Evolutionary conservation across 331 rosid genomes (phyloP), one percentile per base, ranked within the genome.

Genomic region (Ulmus americana): DNA sequence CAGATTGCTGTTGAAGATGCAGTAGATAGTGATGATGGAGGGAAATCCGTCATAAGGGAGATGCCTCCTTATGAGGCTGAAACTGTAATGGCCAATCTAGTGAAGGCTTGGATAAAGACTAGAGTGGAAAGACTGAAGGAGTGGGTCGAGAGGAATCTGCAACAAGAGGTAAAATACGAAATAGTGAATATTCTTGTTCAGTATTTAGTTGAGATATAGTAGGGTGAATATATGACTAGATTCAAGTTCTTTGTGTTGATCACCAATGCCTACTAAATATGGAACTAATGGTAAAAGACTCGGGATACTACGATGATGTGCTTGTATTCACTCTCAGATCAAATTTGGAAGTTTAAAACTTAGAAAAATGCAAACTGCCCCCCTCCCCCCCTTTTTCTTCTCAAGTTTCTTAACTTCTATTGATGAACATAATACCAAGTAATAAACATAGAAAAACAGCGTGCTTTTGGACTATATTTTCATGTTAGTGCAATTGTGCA

Each of bases 41-140:
- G 97, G 58, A 92, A 89, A 72, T 91, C 91, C 48, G 77, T 92
- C 76, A 92, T 92, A 63, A 89, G 87, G 61, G 97, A 89, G 95
- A 89, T 92, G 98, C 97, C 95, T 79, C 98, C 98, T 55, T 92
- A 74, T 3, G 98, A 92, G 81, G 95, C 97, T 56, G 97, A 92
- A 80, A 75, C 84, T 61, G 82, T 89, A 48, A 82, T 89, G 59
- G 79, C 85, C 55, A 74, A 79, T 65, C 78, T 92, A 68, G 98
- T 84, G 46, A 89, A 86, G 84, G 73, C 70, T 51, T 92, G 98
- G 98, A 89, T 89, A 45, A 83, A 77, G 71, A 82, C 84, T 49
- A 87, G 97, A 82, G 79, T 87, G 68, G 97, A 89, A 76, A 79
- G 88, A 70, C 72, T 89, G 59, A 86, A 84, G 82, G 95, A 92